Conservation (phyloP, 169 alveolate genomes). For the Plasmodium inui region DNA sequence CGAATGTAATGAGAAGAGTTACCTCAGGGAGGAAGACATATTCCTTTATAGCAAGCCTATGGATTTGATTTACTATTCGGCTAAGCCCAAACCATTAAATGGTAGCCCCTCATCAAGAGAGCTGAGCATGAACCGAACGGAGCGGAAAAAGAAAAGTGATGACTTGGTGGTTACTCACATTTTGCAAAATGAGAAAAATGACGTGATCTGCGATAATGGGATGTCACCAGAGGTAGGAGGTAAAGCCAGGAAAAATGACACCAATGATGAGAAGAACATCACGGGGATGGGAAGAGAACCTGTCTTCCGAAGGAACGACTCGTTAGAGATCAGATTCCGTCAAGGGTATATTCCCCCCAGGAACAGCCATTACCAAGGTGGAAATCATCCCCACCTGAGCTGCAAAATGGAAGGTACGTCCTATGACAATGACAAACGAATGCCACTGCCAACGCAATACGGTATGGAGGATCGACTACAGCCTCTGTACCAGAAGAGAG, state of each 20-base stretch:
- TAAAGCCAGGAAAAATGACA: not conserved
- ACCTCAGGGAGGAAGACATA: not conserved
- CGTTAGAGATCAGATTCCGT: not conserved
- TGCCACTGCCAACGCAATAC: not conserved
- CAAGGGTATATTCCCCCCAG: not conserved
- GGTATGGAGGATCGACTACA: not conserved
- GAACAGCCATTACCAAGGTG: not conserved
- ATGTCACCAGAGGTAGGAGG: not conserved
- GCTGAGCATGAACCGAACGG: conserved; percentile 4
- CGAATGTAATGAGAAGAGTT: not conserved
- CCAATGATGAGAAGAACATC: not conserved
- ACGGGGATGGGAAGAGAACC: not conserved
- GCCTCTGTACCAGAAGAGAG: not conserved
- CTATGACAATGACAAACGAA: not conserved
- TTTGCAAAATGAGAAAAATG: not conserved
- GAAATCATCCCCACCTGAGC: not conserved
- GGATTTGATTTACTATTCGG: not conserved
- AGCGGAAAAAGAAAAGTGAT: not conserved
- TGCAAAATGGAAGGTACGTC: not conserved
- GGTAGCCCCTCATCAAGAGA: not conserved
- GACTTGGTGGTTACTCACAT: not conserved
- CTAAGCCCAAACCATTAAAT: not conserved
- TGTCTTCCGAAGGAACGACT: not conserved
- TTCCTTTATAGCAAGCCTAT: not conserved
- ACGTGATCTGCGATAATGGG: not conserved